A percentile compares a stretch with the other conserved stretches of the same genome.
phyloP scores from a whole-genome alignment of 1,284 basidiomycete genomes.

The Cutaneotrichosporon sp. region DNA sequence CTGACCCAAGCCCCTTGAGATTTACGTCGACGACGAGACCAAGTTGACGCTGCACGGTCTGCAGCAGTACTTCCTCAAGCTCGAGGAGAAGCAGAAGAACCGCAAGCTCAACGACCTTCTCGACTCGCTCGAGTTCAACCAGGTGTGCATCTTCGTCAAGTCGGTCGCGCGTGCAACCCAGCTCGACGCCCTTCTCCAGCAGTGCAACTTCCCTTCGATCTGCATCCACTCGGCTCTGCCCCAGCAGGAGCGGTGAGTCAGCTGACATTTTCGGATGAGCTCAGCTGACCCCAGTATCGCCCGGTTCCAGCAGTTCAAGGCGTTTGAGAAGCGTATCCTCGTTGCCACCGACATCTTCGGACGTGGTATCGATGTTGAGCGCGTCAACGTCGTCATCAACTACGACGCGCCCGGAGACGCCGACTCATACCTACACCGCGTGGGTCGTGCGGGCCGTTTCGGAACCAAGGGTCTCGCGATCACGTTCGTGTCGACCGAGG shows the following conservation, averaged over 20 bases:
- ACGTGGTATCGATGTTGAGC: constrained; percentile 94
- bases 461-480: constrained; percentile 99
- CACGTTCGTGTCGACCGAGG: constrained; percentile 88
- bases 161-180: constrained; percentile 95
- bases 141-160: constrained; percentile 99
- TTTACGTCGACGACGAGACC: constrained; percentile 99
- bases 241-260: constrained; percentile 87
- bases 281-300: constrained; percentile 57
- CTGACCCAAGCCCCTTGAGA: constrained; percentile 79
- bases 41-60: constrained; percentile 97
- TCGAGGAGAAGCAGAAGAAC: constrained; percentile 94
- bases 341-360: constrained; percentile 97
- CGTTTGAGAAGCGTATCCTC: constrained; percentile 98
- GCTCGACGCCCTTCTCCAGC: constrained; percentile 89
- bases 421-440: constrained; percentile 96
- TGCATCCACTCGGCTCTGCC: constrained; percentile 90
- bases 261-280: constrained; percentile 47
- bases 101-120: constrained; percentile 95
- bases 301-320: constrained; percentile 99
- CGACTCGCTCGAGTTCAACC: constrained; percentile 97
- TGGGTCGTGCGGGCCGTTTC: constrained; percentile 98
- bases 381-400: constrained; percentile 94
- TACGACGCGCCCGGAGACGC: constrained; percentile 95
- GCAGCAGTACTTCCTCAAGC: constrained; percentile 96
- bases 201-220: constrained; percentile 98